Base-by-base conservation (phyloP, 1,139 yeast genomes). In the Barnettozyma hawaiiensis region DNA sequence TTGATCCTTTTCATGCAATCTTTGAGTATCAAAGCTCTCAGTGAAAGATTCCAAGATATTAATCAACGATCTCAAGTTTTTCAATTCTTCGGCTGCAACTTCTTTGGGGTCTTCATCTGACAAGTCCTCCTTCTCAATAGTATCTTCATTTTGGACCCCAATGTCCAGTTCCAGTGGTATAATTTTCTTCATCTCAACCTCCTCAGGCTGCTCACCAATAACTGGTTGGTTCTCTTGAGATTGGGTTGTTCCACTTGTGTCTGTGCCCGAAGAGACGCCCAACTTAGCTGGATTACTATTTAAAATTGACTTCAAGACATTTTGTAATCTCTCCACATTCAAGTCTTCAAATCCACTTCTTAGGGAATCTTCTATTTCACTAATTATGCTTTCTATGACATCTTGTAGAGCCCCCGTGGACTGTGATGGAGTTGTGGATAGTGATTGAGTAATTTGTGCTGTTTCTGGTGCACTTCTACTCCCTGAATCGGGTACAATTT, bases 1-100 rank as follows among this genome's bases (percentile, higher is more conserved):
- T 6, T 39, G 41, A 9, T 50, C 54, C n/a, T 49, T 47, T 9
- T 47, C 50, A 8, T 33, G 45, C 16, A 51, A 35, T 3, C 54
- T 53, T 19, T 42, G 40, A 3, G 39, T 15, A 20, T 29, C 31
- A 29, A 43, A 14, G 3, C 31, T 26, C 9, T 43, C 41, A 9
- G 29, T 18, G 24, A 40, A 38, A 6, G 31, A 22, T 2, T n/a
- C 15, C 15, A 41, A 27, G 15, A 15, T 29, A 35, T 29, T 38
- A 18, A 32, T 43, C 23, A 39, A 31, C 3, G 34, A 20, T 9
- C 26, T 39, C 19, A 42, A 32, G 18, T 32, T 27, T 34, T 33
- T 24, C 12, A 36, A 27, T 15, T 41, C 43, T 21, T 32, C 27
- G 12, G 27, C 31, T 7, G 27, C 27, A 19, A n/a, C 9, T n/a